Percentiles rank a stretch among this genome's conserved stretches.
phyloP scores from a whole-genome alignment of 306 rosid species.

The Cyamopsis tetragonoloba region DNA sequence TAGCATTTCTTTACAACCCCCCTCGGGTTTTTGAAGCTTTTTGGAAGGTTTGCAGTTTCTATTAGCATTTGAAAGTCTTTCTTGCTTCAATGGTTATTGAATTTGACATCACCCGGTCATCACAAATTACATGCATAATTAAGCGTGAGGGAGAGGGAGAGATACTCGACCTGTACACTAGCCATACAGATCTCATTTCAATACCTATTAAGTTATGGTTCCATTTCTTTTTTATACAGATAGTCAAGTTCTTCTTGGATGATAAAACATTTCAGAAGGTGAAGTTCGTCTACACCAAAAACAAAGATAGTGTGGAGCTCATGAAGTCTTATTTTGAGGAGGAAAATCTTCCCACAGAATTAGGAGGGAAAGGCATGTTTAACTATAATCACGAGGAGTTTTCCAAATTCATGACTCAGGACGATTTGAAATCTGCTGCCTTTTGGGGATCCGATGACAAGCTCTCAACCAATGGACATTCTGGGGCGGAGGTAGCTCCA shows the following conservation, averaged over 20 bases:
- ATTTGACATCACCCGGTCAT: too few species aligned
- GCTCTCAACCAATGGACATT: constrained; percentile 37
- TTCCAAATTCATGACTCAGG: constrained; percentile 51
- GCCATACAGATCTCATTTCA: background rate
- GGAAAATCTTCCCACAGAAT: constrained; percentile 66
- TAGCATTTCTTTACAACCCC: constrained; percentile 28
- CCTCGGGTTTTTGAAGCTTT: constrained; percentile 31
- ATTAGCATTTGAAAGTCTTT: background rate
- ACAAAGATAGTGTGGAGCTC: constrained; percentile 61
- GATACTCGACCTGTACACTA: background rate
- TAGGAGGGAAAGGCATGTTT: constrained; percentile 59
- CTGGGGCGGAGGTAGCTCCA: constrained; percentile 29
- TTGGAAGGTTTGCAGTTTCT: constrained; percentile 21
- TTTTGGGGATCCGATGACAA: constrained; percentile 46
- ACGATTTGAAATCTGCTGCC: constrained; percentile 53
- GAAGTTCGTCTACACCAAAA: constrained; percentile 62
- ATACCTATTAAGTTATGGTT: background rate
- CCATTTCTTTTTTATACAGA: constrained; percentile 36
- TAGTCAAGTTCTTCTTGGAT: constrained; percentile 67
- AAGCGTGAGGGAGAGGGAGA: background rate
- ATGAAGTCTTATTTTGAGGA: constrained; percentile 62
- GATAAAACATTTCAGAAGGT: constrained; percentile 65
- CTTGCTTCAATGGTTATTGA: too few species aligned
- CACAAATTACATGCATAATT: background rate
- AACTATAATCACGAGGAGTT: constrained; percentile 60